Evolutionary conservation across 73 alveolate genomes (phyloP), one percentile per base, ranked within the genome.

Genomic region (Tetrahymena malaccensis): DNA sequence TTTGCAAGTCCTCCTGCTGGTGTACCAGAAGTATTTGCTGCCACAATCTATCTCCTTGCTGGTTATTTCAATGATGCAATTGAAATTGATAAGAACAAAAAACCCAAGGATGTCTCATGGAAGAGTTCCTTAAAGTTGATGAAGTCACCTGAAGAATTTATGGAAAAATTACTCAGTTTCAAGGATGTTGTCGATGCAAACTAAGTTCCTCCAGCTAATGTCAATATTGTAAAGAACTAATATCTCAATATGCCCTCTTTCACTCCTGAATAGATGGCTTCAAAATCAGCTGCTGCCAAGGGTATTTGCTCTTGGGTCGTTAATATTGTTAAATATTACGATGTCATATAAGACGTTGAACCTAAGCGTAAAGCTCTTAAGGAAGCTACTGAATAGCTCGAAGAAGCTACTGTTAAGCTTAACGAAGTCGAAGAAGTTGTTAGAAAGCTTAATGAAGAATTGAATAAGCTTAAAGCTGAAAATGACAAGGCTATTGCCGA

Each of bases 401-500:
- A 97, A 85, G 99, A 97, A 94, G 99, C 99, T n/a, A 97, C 98
- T 94, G 99, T 97, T 93, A 99, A 99, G 98, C 97, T 98, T 95
- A 98, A 94, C 84, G 97, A 97, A 55, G 99, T 99, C 85, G 99
- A 98, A 97, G 99, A 98, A 94, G 95, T 97, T 93, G 99, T 99
- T n/a, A 97, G 96, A 56, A 96, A 98, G 96, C 97, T 99, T 56
- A 99, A 97, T 93, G 99, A 94, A 84, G 99, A 97, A 96, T 96
- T 99, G 94, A 99, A 98, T 95, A 96, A 96, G 35, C 98, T 99
- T 85, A 97, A 97, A 97, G 99, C 99, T 55, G 99, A 98, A 70
- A 98, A 98, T 97, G 98, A 99, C 94, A 98, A 98, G 97, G 99
- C 99, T 93, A 98, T 98, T 97, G 99, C 99, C 85, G 99, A 99